Evolutionary conservation across 805 yeast genomes (phyloP).

Genomic region (Candida methanosorbosa): DNA sequence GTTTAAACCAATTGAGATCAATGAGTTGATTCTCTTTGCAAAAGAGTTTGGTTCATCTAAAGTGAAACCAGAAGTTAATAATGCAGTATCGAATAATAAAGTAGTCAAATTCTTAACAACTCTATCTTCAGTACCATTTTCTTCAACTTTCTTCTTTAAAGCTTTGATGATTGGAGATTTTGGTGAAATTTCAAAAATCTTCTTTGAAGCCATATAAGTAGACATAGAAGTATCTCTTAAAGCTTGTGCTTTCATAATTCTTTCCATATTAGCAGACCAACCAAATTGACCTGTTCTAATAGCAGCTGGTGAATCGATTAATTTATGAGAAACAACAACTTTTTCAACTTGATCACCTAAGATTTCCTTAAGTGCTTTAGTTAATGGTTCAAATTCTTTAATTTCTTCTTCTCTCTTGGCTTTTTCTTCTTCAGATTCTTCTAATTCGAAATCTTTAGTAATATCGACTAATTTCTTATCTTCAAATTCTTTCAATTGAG

Average conservation of each 20-base stretch:
- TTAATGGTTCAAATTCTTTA: conserved; percentile 85
- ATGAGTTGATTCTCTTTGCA: conserved; percentile 96
- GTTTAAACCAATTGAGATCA: conserved; percentile 96
- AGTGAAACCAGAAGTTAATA: conserved; percentile 97
- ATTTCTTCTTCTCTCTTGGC: conserved; percentile 85
- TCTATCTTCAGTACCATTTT: conserved; percentile 96
- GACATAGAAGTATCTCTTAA: conserved; percentile 98
- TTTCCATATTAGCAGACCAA: conserved; percentile 99
- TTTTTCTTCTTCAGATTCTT: conserved; percentile 98
- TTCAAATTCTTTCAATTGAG: conserved; percentile 98
- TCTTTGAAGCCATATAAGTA: conserved; percentile 98
- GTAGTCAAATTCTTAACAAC: conserved; percentile 97
- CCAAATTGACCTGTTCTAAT: conserved; percentile 99
- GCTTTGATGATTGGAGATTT: conserved; percentile 91
- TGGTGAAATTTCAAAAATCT: conserved; percentile 98
- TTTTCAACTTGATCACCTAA: conserved; percentile 99
- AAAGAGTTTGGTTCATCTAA: conserved; percentile 97
- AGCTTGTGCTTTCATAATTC: conserved; percentile 99
- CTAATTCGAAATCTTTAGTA: conserved; percentile 97
- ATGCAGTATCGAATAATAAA: conserved; percentile 93
- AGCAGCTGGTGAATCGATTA: conserved; percentile 99
- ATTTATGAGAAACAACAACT: conserved; percentile 96
- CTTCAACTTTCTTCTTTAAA: conserved; percentile 92
- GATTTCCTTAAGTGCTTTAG: conserved; percentile 93
- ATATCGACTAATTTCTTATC: conserved; percentile 98